Conservation (phyloP, 495 filamentous ascomycete genomes). For the Penicillium argentinense region DNA sequence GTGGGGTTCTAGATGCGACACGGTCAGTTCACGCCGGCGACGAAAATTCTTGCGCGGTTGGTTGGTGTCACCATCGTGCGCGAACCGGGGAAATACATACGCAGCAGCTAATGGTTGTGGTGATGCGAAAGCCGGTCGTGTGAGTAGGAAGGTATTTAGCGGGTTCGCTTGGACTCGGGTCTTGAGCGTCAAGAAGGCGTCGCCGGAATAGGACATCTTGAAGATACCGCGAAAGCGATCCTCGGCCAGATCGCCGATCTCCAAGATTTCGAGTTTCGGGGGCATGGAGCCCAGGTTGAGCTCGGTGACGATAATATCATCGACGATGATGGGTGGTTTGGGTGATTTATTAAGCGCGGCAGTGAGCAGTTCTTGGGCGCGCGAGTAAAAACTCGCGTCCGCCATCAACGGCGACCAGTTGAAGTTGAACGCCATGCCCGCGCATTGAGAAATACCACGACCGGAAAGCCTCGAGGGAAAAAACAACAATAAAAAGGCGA, state of each 20-base stretch:
- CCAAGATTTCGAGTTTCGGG: conserved; percentile 91
- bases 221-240: conserved; percentile 98
- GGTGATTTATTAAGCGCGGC: conserved; percentile 96
- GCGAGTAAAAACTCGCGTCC: conserved; percentile 83
- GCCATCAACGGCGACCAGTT: conserved; percentile 99
- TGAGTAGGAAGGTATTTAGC: conserved; percentile 89
- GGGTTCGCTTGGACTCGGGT: conserved; percentile 98
- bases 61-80: not conserved
- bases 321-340: conserved; percentile 98
- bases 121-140: conserved; percentile 87
- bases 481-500: conserved; percentile 1
- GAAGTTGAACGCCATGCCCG: conserved; percentile 97
- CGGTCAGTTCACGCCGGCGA: conserved; percentile 16
- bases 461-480: no score
- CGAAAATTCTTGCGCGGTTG: not conserved
- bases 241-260: conserved; percentile 95
- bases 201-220: conserved; percentile 96
- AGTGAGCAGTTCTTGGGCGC: conserved; percentile 91
- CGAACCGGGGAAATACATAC: conserved; percentile 35
- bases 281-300: conserved; percentile 91
- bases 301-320: conserved; percentile 98
- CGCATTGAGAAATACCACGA: conserved; percentile 35
- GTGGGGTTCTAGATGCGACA: conserved; percentile 53
- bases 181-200: conserved; percentile 90
- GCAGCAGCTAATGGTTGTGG: conserved; percentile 90